phyloP scores from a whole-genome alignment of 371 early-diverging fungal species.

The Paramicrosporidium saccamoebae region DNA sequence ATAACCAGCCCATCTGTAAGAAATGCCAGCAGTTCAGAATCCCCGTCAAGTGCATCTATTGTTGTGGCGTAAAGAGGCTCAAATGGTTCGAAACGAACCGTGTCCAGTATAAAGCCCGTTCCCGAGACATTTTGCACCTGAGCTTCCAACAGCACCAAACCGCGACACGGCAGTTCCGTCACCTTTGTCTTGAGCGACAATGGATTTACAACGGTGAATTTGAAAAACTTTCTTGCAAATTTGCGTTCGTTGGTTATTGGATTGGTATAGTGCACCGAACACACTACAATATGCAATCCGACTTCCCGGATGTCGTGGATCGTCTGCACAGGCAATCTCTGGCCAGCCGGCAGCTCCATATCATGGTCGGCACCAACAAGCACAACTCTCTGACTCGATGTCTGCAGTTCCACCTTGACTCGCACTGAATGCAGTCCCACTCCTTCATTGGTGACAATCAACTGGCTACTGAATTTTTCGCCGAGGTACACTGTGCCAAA shows the following conservation, averaged over 20 bases:
- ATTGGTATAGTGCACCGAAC: conserved; percentile 42
- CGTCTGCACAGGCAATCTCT: conserved; percentile 10
- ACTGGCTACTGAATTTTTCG: conserved; percentile 56
- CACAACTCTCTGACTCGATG: conserved; percentile 11
- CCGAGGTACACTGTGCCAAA: conserved; percentile 82
- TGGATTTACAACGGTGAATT: conserved; percentile 78
- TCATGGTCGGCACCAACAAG: conserved; percentile 3
- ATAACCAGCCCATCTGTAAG: conserved; percentile 56
- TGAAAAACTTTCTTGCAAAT: conserved; percentile 57
- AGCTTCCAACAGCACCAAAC: conserved; percentile 50
- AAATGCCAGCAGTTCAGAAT: conserved; percentile 6
- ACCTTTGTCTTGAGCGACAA: conserved; percentile 80
- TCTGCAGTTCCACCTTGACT: conserved; percentile 55
- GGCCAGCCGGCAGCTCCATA: conserved; percentile 10
- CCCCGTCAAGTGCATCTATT: conserved; percentile 1
- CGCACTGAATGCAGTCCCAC: conserved; percentile 18
- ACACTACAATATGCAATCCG: conserved; percentile 59
- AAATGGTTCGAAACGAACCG: conserved; percentile 45
- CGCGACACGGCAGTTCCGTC: conserved; percentile 15
- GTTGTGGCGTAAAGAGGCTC: conserved; percentile 15
- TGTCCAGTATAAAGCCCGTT: conserved; percentile 44
- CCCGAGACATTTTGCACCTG: conserved; percentile 61
- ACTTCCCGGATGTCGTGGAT: conserved; percentile 79
- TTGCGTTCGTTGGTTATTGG: conserved; percentile 19
- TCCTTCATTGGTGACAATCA: conserved; percentile 57